phyloP scores from a whole-genome alignment of 2,329 filamentous ascomycete species.

The Acrodontium crateriforme region DNA sequence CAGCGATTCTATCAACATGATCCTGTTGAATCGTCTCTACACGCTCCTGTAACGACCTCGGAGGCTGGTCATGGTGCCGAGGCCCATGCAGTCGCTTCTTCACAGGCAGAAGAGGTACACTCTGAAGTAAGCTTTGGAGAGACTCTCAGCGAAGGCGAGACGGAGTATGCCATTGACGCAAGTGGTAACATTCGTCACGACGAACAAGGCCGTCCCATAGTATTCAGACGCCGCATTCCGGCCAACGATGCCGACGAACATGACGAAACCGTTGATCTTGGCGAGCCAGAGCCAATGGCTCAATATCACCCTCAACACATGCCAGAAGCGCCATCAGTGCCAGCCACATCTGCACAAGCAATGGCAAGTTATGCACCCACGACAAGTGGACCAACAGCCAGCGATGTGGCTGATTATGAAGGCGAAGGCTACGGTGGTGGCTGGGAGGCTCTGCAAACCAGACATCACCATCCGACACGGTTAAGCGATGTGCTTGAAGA shows the following conservation, averaged over 20 bases:
- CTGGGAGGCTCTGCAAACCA: constrained; percentile 50
- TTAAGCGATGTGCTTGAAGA: constrained; percentile 82
- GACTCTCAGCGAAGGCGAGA: constrained; percentile 49
- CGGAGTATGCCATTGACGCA: constrained; percentile 55
- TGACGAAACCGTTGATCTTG: constrained; percentile 35
- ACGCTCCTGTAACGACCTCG: no score
- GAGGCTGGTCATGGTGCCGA: no score
- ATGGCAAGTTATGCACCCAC: constrained; percentile 16
- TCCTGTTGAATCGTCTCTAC: constrained; percentile 19
- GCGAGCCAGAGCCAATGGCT: constrained; percentile 21
- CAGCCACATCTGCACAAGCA: constrained; percentile 19
- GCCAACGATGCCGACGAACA: constrained; percentile 32
- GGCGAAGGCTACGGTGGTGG: constrained; percentile 50
- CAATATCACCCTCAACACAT: constrained; percentile 9
- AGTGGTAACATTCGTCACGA: constrained; percentile 49
- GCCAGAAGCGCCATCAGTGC: constrained; percentile 18
- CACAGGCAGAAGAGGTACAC: constrained; percentile 9
- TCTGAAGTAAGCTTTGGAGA: constrained; percentile 25
- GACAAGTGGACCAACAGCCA: constrained; percentile 8
- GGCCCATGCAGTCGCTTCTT: no score
- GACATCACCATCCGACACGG: constrained; percentile 73
- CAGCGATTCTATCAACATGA: constrained; percentile 34
- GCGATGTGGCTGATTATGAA: constrained; percentile 22
- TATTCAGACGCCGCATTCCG: constrained; percentile 27
- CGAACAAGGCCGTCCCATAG: constrained; percentile 45